Conservation (phyloP, 1,139 yeast species). For the Zygoascus hellenicus region DNA sequence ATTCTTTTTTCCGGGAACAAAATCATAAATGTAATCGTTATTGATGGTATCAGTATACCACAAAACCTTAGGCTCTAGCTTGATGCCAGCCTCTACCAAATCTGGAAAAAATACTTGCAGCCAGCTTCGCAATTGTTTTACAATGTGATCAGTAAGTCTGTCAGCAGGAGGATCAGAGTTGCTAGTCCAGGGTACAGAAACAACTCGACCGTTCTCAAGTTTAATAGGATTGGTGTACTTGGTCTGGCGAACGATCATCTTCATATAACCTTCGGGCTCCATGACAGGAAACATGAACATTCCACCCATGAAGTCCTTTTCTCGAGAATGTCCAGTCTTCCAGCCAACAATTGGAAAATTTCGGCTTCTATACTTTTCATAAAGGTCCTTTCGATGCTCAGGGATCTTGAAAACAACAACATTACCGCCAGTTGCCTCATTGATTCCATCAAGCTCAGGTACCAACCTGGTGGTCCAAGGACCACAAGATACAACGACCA, state of each 20-base stretch:
- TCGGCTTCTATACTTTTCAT: constrained; percentile 12
- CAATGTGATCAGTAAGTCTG: constrained; percentile 10
- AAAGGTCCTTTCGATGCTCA: constrained; percentile 14
- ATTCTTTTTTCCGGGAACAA: constrained; percentile 36
- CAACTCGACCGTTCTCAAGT: constrained; percentile 10
- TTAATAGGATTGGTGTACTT: constrained; percentile 15
- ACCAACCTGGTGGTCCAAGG: constrained; percentile 40
- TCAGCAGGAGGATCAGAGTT: constrained; percentile 12
- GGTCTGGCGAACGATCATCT: constrained; percentile 15
- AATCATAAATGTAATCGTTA: constrained; percentile 40
- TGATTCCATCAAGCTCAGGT: constrained; percentile 13
- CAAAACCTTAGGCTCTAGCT: constrained; percentile 29
- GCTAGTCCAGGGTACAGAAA: constrained; percentile 13
- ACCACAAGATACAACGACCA: constrained; percentile 38
- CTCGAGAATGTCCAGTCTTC: constrained; percentile 14
- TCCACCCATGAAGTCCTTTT: constrained; percentile 15
- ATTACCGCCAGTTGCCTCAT: constrained; percentile 15
- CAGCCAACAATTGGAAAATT: constrained; percentile 16
- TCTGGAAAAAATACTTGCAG: constrained; percentile 14
- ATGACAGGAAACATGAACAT: constrained; percentile 15
- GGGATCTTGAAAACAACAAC: constrained; percentile 14
- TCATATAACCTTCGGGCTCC: constrained; percentile 16
- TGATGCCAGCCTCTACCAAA: constrained; percentile 14
- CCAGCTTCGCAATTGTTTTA: constrained; percentile 12
- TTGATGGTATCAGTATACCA: constrained; percentile 45